These are phyloP conservation scores for Mucor plumbeus DNA, from an alignment of 371 early-diverging fungal genomes.

Conservation along the genomic window DNA sequence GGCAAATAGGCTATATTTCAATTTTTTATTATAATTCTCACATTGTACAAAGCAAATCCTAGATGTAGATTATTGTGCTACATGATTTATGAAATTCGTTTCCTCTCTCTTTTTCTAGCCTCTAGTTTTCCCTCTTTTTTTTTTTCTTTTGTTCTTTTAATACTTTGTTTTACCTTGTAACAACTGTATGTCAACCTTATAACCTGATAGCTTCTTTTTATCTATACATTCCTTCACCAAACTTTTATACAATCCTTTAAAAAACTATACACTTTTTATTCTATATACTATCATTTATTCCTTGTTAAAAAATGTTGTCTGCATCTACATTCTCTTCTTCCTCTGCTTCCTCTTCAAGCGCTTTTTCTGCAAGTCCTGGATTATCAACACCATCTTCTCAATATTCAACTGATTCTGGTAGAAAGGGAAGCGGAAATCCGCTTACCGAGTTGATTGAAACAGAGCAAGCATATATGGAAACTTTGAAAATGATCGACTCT, in stretches of 20 bases:
- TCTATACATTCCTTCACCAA: background rate
- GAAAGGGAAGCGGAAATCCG: slow-evolving; percentile 35
- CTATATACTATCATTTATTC: background rate
- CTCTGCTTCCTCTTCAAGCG: slow-evolving; percentile 28
- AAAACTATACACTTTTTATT: background rate
- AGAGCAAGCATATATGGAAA: slow-evolving; percentile 52
- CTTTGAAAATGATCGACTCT: slow-evolving; percentile 51
- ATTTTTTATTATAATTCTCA: background rate
- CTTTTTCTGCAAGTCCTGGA: slow-evolving; percentile 14
- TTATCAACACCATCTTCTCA: slow-evolving; percentile 38
- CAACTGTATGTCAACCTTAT: slow-evolving; percentile 11
- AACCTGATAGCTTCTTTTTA: background rate
- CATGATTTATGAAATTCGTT: background rate
- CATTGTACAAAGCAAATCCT: background rate
- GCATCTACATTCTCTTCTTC: slow-evolving; percentile 29
- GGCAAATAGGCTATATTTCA: background rate
- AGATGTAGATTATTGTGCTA: background rate
- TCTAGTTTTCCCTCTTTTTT: background rate
- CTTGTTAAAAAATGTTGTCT: slow-evolving; percentile 31
- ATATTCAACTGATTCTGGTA: slow-evolving; percentile 24
- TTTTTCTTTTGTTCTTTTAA: background rate
- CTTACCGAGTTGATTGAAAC: slow-evolving; percentile 55
- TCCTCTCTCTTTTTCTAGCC: background rate
- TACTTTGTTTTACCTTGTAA: background rate
- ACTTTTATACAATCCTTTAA: background rate